These are phyloP conservation scores for Dentipellis fragilis DNA, from an alignment of 768 basidiomycete species.

Conservation along the genomic window DNA sequence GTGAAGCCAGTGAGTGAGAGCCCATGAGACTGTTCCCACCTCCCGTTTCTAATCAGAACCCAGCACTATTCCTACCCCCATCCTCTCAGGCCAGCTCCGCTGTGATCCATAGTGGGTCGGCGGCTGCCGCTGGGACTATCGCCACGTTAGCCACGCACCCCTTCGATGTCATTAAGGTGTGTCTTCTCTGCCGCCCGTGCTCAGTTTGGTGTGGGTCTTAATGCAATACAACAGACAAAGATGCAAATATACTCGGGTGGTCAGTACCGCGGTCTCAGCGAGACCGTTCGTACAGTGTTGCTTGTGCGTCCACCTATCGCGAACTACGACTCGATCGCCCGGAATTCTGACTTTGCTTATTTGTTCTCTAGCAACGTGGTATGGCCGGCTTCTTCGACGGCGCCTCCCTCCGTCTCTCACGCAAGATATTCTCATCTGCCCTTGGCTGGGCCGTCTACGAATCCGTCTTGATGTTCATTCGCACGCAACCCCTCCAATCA, in stretches of 20 bases:
- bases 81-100: constrained; percentile 36
- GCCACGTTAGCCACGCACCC: constrained; percentile 85
- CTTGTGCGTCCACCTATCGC: neutral
- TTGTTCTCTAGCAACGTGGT: constrained; percentile 59
- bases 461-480: constrained; percentile 54
- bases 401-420: constrained; percentile 66
- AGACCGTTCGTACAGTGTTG: constrained; percentile 56
- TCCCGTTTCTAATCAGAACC: neutral
- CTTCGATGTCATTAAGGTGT: constrained; percentile 88
- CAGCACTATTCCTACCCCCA: constrained; percentile 19
- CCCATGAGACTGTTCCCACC: neutral
- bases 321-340: neutral
- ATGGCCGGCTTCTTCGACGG: constrained; percentile 79
- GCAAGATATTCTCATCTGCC: constrained; percentile 82
- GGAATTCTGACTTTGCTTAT: neutral
- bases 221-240: constrained; percentile 49
- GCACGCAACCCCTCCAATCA: constrained; percentile 8
- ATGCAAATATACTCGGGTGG: constrained; percentile 82
- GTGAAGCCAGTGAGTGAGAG: constrained; percentile 44
- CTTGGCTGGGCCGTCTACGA: constrained; percentile 93
- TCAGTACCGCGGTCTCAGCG: constrained; percentile 60
- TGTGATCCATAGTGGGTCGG: constrained; percentile 52
- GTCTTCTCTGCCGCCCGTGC: neutral
- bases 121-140: constrained; percentile 72
- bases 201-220: constrained; percentile 3